Percentiles rank a stretch among this genome's conserved stretches.
Evolutionary conservation across 1,284 basidiomycete species (phyloP).

Genomic region (Calocybe gambosa): DNA sequence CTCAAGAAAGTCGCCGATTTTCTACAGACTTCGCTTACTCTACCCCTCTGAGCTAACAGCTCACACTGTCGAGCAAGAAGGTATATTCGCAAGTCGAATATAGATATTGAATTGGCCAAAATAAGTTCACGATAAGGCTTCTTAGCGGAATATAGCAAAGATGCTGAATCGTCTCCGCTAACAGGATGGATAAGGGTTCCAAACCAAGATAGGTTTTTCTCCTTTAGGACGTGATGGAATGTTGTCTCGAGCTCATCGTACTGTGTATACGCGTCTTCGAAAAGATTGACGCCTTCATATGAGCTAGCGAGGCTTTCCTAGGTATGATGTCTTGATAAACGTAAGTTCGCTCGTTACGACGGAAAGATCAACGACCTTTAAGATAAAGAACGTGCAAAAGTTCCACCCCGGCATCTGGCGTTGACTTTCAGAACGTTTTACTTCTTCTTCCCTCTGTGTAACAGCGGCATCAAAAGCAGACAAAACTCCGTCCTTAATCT

Average conservation of each 20-base stretch:
- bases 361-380: constrained; percentile 58
- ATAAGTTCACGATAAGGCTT: constrained; percentile 90
- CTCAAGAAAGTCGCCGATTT: constrained; percentile 72
- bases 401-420: constrained; percentile 92
- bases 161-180: constrained; percentile 75
- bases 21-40: constrained; percentile 60
- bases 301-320: constrained; percentile 93
- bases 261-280: constrained; percentile 84
- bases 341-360: background rate
- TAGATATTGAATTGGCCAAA: constrained; percentile 83
- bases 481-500: constrained; percentile 85
- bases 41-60: constrained; percentile 69
- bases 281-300: constrained; percentile 85
- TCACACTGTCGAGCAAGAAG: constrained; percentile 83
- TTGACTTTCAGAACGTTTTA: constrained; percentile 81
- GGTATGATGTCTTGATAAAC: background rate
- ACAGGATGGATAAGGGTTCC: constrained; percentile 70
- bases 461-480: constrained; percentile 79
- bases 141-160: constrained; percentile 73
- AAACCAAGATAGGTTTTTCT: constrained; percentile 88
- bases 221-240: constrained; percentile 75
- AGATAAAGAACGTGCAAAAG: constrained; percentile 92
- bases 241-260: constrained; percentile 90
- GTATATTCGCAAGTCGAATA: constrained; percentile 94
- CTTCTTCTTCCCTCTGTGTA: constrained; percentile 78